These are phyloP conservation scores for Akebia trifoliata DNA, from an alignment of 164 flowering plant species.

Conservation along the genomic window DNA sequence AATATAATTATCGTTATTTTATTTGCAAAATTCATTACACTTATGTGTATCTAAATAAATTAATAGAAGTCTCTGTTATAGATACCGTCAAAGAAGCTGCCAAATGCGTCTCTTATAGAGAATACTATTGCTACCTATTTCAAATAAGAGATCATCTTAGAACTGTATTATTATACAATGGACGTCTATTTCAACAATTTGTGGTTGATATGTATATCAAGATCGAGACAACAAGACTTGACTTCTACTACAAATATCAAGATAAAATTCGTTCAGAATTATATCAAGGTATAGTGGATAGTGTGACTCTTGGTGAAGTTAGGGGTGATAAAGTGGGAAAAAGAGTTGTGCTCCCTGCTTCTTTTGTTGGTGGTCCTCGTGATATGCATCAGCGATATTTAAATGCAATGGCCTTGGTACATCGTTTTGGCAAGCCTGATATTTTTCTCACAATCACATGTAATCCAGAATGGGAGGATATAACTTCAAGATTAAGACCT, in stretches of 20 bases:
- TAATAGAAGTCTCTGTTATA: too few species aligned
- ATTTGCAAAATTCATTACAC: too few species aligned
- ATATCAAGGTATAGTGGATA: neutral
- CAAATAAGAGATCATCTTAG: neutral
- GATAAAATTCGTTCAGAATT: neutral
- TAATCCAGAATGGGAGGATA: conserved; percentile 16
- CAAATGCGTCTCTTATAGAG: neutral
- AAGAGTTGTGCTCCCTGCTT: neutral
- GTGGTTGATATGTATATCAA: neutral
- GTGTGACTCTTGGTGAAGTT: neutral
- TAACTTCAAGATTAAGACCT: neutral
- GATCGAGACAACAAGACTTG: neutral
- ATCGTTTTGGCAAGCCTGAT: conserved; percentile 10
- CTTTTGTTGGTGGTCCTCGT: conserved; percentile 2
- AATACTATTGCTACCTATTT: neutral
- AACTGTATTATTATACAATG: neutral
- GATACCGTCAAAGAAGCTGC: too few species aligned
- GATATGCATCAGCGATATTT: neutral
- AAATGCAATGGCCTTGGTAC: conserved; percentile 8
- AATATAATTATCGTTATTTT: too few species aligned
- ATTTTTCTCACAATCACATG: conserved; percentile 12
- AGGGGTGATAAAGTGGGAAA: neutral
- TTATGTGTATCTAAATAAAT: too few species aligned
- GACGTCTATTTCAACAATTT: neutral
- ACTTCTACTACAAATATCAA: neutral